Conservation (phyloP, 176 grass and related monocot genomes). For the Triticum urartu region DNA sequence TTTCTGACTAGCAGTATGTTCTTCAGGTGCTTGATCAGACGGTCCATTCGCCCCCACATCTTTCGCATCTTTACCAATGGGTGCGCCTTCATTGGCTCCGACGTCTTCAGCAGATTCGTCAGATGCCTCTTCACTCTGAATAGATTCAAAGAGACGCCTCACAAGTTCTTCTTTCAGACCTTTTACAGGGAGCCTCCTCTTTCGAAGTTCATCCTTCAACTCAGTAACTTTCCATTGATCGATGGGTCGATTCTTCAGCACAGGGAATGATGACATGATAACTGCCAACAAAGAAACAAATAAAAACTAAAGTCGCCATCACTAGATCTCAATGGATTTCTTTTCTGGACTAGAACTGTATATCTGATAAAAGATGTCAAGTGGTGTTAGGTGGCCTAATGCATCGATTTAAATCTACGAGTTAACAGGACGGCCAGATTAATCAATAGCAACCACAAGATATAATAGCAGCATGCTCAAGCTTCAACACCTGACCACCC, state of each 20-base stretch:
- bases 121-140: constrained; percentile 46
- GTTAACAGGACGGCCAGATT: background rate
- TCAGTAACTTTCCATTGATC: constrained; percentile 98
- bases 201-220: constrained; percentile 87
- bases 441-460: background rate
- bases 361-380: background rate
- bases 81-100: background rate
- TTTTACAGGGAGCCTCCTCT: constrained; percentile 75
- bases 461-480: background rate
- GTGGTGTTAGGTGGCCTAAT: background rate
- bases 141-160: constrained; percentile 70
- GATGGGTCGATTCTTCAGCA: constrained; percentile 85
- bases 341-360: background rate
- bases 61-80: background rate
- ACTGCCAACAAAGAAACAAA: constrained; percentile 39
- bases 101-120: constrained; percentile 26
- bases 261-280: constrained; percentile 72
- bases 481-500: background rate
- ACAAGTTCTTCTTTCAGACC: constrained; percentile 97
- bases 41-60: background rate
- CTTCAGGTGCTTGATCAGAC: constrained; percentile 17
- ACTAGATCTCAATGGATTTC: background rate
- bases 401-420: background rate
- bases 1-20: constrained; percentile 24
- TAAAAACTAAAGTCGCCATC: background rate